Base-by-base conservation (phyloP, 805 yeast genomes). In the Metschnikowia kunwiensis region DNA sequence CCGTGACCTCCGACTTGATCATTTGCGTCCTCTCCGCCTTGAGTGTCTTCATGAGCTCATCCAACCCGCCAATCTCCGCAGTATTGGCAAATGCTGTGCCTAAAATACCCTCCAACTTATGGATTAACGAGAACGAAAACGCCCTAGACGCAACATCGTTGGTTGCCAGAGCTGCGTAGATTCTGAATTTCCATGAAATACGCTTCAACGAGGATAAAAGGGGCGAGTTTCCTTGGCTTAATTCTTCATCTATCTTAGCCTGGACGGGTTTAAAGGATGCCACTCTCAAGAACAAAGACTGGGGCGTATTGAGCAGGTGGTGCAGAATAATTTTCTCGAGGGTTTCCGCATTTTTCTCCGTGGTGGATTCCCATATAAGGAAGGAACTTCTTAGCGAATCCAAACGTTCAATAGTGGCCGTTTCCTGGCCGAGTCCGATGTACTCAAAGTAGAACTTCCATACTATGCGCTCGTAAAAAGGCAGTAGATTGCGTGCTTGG, bases 381-480 rank as follows among this genome's bases (percentile, higher is more conserved):
- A 60, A 52, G 8, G 60, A 46, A n/a, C 61, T 50, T 30, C 50
- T 48, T 24, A 57, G 23, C 9, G 45, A 43, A 34, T 50, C 36
- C 11, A 66, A 40, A 14, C 32, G 24, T 11, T 38, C 32, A 5
- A 67, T 55, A 25, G 48, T 57, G 39, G 55, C 40, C 8, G 38
- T 11, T 43, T 57, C 63, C 15, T 54, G 47, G 24, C 34, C 44
- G 15, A 45, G 43, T 21, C 40, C 44, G 28, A 54, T 41, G 39
- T 61, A 65, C 27, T 65, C 68, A 37, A 63, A 63, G 40, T 61
- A 54, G 43, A 62, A 67, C 39, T 61, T 62, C 73, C 73, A 67
- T 9, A 65, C 53, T 1, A 65, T 61, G 17, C 72, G 41, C 44
- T 67, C 72, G 47, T 65, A 65, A 33, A 63, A 65, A 10, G 66